These are phyloP conservation scores for Elsinoe australis DNA, from an alignment of 2,329 filamentous ascomycete genomes.

Conservation along the genomic window DNA sequence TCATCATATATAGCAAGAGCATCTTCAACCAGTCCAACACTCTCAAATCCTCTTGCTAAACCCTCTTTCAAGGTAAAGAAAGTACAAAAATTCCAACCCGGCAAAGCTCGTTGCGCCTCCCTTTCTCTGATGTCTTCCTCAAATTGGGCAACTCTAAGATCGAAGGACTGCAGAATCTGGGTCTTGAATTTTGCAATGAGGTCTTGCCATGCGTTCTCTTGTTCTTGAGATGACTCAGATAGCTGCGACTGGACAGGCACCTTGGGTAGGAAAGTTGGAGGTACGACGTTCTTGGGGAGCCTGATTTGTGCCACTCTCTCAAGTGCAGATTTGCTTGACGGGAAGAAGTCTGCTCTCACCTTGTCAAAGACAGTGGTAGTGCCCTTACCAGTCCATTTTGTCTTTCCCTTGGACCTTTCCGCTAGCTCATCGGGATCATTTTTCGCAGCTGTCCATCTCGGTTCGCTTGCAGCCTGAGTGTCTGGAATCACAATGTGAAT, in stretches of 20 bases:
- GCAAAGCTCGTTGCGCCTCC: slow-evolving; percentile 74
- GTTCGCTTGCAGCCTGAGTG: slow-evolving; percentile 70
- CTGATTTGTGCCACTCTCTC: slow-evolving; percentile 83
- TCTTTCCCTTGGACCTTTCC: slow-evolving; percentile 58
- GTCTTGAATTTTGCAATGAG: slow-evolving; percentile 79
- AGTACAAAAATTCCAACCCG: slow-evolving; percentile 98
- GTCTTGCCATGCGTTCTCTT: slow-evolving; percentile 75
- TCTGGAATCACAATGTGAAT: slow-evolving; percentile 88
- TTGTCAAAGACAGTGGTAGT: slow-evolving; percentile 84
- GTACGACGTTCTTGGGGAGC: slow-evolving; percentile 48
- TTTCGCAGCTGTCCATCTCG: slow-evolving; percentile 50
- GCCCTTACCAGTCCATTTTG: slow-evolving; percentile 69
- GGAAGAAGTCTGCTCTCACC: slow-evolving; percentile 81
- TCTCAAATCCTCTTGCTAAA: slow-evolving; percentile 87
- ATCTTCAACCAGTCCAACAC: slow-evolving; percentile 90
- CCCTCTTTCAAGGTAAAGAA: slow-evolving; percentile 98
- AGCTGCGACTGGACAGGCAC: slow-evolving; percentile 44
- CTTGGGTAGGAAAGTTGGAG: slow-evolving; percentile 40
- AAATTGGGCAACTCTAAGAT: slow-evolving; percentile 83
- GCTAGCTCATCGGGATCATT: slow-evolving; percentile 47
- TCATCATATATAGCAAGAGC: slow-evolving; percentile 93
- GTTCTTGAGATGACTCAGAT: slow-evolving; percentile 65
- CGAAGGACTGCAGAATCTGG: slow-evolving; percentile 81
- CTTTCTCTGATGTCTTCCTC: slow-evolving; percentile 96
- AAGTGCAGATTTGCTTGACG: slow-evolving; percentile 59